A percentile compares a stretch with the other conserved stretches of the same genome.
Conservation (phyloP, 2,329 filamentous ascomycete species). For the Trichoderma semiorbis region DNA sequence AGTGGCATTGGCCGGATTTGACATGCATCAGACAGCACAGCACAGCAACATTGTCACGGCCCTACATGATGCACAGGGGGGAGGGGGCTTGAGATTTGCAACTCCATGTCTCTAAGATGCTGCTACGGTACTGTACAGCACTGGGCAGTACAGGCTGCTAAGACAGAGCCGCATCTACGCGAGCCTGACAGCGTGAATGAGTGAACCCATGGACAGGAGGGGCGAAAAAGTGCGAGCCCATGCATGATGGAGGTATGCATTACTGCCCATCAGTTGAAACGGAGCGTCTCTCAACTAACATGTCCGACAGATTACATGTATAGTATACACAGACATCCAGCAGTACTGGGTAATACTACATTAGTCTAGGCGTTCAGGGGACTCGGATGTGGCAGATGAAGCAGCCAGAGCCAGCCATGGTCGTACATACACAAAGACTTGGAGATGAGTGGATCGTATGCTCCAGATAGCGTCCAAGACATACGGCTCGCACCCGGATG, state of each 20-base stretch:
- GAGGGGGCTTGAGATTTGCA: neutral
- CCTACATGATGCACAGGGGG: neutral
- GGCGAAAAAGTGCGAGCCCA: neutral
- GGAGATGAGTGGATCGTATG: neutral
- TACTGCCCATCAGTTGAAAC: neutral
- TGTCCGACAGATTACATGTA: neutral
- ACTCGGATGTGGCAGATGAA: neutral
- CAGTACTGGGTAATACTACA: neutral
- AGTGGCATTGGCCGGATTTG: neutral
- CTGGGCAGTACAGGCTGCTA: neutral
- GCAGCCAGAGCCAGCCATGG: neutral
- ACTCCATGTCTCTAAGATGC: neutral
- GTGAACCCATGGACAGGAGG: neutral
- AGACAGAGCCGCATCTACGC: neutral
- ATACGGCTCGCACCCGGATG: neutral
- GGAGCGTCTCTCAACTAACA: neutral
- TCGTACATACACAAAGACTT: neutral
- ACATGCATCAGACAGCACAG: constrained; percentile 5
- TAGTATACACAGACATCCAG: neutral
- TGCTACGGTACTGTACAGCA: neutral
- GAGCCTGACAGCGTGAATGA: neutral
- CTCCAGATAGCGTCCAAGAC: neutral
- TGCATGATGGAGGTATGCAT: neutral
- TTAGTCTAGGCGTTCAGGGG: neutral
- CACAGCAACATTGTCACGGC: neutral